Base-by-base conservation (phyloP, 1,284 basidiomycete species). In the Tilletia caries region DNA sequence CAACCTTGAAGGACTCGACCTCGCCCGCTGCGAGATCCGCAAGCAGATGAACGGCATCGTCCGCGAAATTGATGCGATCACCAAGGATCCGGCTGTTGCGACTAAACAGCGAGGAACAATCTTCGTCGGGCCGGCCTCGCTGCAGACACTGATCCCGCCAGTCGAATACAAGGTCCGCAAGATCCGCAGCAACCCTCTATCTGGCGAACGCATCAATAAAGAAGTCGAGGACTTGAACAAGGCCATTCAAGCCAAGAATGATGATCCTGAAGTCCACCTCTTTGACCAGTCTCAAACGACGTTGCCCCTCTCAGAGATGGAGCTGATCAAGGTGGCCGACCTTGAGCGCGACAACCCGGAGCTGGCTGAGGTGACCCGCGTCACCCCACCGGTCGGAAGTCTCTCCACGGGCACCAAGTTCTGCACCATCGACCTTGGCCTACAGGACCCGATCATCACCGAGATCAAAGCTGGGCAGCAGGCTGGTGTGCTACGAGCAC, bases 161-260 rank as follows among this genome's bases (percentile, higher is more conserved):
- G 66, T 67, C 32, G 52, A 67, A 52, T 60, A 60, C 52, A 67
- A 64, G 29, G 60, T 67, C 20, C 66, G 66, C 33, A 46, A 52
- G 44, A 29, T 64, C 8, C 66, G 60, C 41, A 33, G 20, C 34
- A 32, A 67, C 20, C 29, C 54, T 3, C 23, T 67, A 18, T 58
- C 66, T 6, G 50, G 32, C 20, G 18, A 60, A 52, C 50, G n/a
- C 2, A 67, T 67, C 44, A 67, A 64, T 6, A 32, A 66, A 4
- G 34, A 64, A 23, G 65, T 44, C 25, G 52, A 54, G 3, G 29
- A 23, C 10, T 4, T 23, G 18, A 54, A 13, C 23, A 29, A 54
- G 10, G 23, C 23, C 3, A 13, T 3, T 12, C 12, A 2, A 6
- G 20, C 52, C 10, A 27, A 23, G 23, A 29, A 12, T 13, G 52